Evolutionary conservation across 2,329 filamentous ascomycete genomes (phyloP).

Genomic region (Beauveria asiatica): DNA sequence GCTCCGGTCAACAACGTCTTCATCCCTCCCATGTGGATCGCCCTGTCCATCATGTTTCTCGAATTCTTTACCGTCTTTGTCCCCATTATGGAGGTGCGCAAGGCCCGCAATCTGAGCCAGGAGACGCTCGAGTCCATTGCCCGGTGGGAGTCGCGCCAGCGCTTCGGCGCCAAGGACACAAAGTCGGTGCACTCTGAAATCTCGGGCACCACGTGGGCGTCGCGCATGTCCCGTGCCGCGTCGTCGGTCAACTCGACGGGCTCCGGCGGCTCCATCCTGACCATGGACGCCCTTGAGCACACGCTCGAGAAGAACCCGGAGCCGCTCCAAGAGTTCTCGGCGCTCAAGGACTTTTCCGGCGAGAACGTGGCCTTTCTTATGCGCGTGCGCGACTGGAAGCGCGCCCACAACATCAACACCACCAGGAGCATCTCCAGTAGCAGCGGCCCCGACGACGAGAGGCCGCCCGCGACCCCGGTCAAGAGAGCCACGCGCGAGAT

Average conservation of each 20-base stretch:
- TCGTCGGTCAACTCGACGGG: conserved; percentile 21
- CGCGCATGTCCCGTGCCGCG: conserved; percentile 26
- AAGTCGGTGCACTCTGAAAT: conserved; percentile 27
- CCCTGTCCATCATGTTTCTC: conserved; percentile 52
- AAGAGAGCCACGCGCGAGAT: conserved; percentile 35
- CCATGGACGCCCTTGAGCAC: conserved; percentile 52
- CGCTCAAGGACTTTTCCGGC: conserved; percentile 54
- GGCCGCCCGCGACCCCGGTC: conserved; percentile 10
- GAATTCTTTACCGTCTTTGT: conserved; percentile 57
- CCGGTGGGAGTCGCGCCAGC: conserved; percentile 36
- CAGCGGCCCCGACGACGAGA: conserved; percentile 11
- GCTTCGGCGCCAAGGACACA: conserved; percentile 18
- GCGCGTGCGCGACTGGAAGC: conserved; percentile 46
- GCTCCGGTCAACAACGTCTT: conserved; percentile 44
- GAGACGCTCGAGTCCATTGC: conserved; percentile 42
- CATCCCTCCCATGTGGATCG: conserved; percentile 55
- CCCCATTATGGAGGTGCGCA: conserved; percentile 49
- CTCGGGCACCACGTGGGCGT: conserved; percentile 28
- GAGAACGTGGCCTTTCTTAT: conserved; percentile 61
- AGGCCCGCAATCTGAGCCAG: conserved; percentile 34
- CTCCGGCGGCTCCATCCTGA: conserved; percentile 39
- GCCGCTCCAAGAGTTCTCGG: conserved; percentile 53
- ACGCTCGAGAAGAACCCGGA: conserved; percentile 47
- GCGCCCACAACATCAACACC: conserved; percentile 15
- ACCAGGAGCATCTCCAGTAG: conserved; percentile 15